Evolutionary conservation across 1,284 basidiomycete species (phyloP).

Genomic region (Tilletia walkeri): DNA sequence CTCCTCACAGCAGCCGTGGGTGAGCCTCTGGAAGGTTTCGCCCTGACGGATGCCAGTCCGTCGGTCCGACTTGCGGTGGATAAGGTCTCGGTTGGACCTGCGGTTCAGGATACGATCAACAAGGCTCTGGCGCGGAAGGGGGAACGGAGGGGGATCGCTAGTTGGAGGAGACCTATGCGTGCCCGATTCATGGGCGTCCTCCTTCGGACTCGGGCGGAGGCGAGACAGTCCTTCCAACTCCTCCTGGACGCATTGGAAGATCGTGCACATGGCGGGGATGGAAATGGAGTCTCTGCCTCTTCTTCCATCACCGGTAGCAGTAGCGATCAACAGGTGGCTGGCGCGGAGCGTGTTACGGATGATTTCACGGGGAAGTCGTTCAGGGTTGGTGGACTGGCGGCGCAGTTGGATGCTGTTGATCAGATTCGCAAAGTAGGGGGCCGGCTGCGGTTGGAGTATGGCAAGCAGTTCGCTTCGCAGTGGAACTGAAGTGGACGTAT

Average conservation of each 20-base stretch:
- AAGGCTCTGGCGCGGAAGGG: not conserved
- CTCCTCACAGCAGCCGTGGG: not conserved
- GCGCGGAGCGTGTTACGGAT: not conserved
- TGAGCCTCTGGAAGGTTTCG: constrained; percentile 7
- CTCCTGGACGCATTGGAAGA: constrained; percentile 11
- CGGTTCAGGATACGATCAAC: constrained; percentile 19
- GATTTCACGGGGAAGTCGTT: constrained; percentile 1
- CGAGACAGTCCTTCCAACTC: constrained; percentile 1
- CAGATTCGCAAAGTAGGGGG: not conserved
- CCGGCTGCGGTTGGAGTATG: constrained; percentile 12
- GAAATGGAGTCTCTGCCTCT: not conserved
- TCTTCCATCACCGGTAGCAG: no score
- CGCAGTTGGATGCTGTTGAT: constrained; percentile 5
- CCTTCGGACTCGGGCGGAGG: not conserved
- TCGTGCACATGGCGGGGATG: constrained; percentile 12
- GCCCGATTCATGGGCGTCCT: constrained; percentile 14
- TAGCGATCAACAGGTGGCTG: not conserved
- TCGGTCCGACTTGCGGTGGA: constrained; percentile 9
- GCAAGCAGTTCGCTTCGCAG: constrained; percentile 9
- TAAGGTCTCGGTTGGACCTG: constrained; percentile 6
- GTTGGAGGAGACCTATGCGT: not conserved
- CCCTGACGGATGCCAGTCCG: not conserved
- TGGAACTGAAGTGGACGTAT: not conserved
- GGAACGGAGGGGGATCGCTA: not conserved
- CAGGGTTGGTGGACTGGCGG: not conserved